phyloP scores from a whole-genome alignment of 768 basidiomycete species.

The Nevesoporus exiguus region DNA sequence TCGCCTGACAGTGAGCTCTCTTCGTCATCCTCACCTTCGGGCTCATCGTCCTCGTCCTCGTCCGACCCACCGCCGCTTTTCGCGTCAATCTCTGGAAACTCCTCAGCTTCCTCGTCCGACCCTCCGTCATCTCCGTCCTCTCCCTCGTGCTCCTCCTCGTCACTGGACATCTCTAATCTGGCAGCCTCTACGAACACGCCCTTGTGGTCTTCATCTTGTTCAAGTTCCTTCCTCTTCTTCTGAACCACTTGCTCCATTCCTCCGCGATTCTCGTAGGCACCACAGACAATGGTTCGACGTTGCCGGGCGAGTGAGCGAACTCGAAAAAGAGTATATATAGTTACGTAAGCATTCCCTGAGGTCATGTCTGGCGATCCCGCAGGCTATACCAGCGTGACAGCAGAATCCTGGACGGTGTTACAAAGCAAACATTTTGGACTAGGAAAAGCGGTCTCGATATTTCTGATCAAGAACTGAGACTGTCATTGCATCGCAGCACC shows the following conservation, averaged over 20 bases:
- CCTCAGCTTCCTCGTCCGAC: slow-evolving; percentile 61
- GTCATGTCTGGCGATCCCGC: neutral
- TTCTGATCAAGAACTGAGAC: no score
- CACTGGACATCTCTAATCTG: slow-evolving; percentile 68
- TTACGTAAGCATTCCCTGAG: slow-evolving; percentile 18
- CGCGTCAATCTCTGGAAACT: slow-evolving; percentile 67
- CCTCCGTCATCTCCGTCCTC: slow-evolving; percentile 35
- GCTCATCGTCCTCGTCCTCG: slow-evolving; percentile 33
- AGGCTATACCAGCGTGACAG: neutral
- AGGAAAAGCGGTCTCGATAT: neutral
- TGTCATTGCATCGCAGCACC: no score
- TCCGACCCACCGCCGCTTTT: slow-evolving; percentile 41
- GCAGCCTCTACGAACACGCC: slow-evolving; percentile 38
- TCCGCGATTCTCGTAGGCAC: slow-evolving; percentile 31
- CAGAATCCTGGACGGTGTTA: no score
- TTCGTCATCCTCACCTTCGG: slow-evolving; percentile 34
- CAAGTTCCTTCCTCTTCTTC: slow-evolving; percentile 59
- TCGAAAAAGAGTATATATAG: slow-evolving; percentile 6
- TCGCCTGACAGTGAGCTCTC: slow-evolving; percentile 35
- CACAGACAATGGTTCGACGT: neutral
- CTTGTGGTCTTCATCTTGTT: slow-evolving; percentile 37
- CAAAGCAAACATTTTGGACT: neutral
- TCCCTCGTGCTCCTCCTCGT: slow-evolving; percentile 52
- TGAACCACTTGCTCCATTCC: slow-evolving; percentile 33
- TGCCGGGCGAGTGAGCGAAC: neutral